A percentile compares a stretch with the other conserved stretches of the same genome.
phyloP scores from a whole-genome alignment of 2,329 filamentous ascomycete species.

The Venturia aucupariae region DNA sequence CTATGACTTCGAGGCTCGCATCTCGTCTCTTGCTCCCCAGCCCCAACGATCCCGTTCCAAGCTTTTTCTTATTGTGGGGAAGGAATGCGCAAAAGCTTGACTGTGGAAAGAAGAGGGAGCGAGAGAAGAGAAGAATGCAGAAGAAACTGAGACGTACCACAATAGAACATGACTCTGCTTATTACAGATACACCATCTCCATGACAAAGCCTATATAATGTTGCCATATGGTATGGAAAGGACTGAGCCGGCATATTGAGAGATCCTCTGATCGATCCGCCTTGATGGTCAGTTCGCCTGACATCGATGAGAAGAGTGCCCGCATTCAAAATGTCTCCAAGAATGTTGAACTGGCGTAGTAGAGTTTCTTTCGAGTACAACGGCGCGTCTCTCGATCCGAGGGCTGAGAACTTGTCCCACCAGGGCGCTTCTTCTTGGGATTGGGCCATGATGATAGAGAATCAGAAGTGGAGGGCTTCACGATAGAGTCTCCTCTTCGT shows the following conservation, averaged over 20 bases:
- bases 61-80: neutral
- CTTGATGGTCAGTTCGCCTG: constrained; percentile 40
- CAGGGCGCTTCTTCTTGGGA: constrained; percentile 12
- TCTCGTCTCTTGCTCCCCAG: no score
- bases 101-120: neutral
- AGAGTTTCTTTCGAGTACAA: constrained; percentile 11
- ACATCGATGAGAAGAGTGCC: constrained; percentile 16
- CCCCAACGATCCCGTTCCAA: no score
- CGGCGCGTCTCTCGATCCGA: constrained; percentile 11
- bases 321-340: constrained; percentile 15
- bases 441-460: neutral
- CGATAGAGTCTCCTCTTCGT: neutral
- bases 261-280: constrained; percentile 36
- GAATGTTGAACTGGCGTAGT: constrained; percentile 14
- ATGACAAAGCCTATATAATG: constrained; percentile 36
- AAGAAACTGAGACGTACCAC: constrained; percentile 26
- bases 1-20: neutral
- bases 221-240: constrained; percentile 37
- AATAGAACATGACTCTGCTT: constrained; percentile 37
- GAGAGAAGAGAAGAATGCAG: neutral
- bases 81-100: neutral
- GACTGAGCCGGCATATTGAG: constrained; percentile 40
- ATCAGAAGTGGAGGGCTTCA: neutral
- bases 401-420: constrained; percentile 10
- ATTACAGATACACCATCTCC: constrained; percentile 32